Conservation (phyloP, 1,284 basidiomycete genomes). For the Cutaneotrichosporon sp. region DNA sequence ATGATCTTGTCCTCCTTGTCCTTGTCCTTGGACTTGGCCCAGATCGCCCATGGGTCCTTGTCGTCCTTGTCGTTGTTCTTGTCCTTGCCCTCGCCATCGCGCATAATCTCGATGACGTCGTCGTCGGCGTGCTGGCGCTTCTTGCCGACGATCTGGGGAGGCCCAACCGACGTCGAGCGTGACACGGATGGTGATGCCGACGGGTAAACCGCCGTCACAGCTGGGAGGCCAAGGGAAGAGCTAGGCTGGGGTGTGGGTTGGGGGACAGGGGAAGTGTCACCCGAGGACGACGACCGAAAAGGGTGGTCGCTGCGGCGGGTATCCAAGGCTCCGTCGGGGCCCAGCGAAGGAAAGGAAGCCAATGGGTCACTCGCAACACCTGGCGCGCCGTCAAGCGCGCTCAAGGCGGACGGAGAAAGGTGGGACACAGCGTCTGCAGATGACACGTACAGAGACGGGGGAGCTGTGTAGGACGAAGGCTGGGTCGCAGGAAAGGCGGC, state of each 20-base stretch:
- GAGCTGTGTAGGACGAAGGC: not conserved
- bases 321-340: not conserved
- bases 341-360: not conserved
- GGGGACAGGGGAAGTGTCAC: not conserved
- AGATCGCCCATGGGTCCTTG: constrained; percentile 29
- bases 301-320: not conserved
- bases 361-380: not conserved
- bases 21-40: constrained; percentile 10
- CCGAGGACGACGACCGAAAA: not conserved
- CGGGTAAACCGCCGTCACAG: not conserved
- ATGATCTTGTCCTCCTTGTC: constrained; percentile 15
- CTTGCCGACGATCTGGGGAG: constrained; percentile 9
- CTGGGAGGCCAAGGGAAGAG: not conserved
- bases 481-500: not conserved
- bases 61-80: too few species aligned
- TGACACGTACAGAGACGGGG: not conserved
- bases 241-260: not conserved
- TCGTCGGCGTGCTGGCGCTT: constrained; percentile 17
- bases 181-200: not conserved
- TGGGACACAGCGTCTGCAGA: not conserved
- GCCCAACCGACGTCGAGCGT: not conserved
- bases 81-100: constrained; percentile 6
- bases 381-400: not conserved
- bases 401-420: not conserved
- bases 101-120: constrained; percentile 13